Evolutionary conservation across 1,284 basidiomycete species (phyloP), one percentile per base, ranked within the genome.

Genomic region (Tremellales sp.): DNA sequence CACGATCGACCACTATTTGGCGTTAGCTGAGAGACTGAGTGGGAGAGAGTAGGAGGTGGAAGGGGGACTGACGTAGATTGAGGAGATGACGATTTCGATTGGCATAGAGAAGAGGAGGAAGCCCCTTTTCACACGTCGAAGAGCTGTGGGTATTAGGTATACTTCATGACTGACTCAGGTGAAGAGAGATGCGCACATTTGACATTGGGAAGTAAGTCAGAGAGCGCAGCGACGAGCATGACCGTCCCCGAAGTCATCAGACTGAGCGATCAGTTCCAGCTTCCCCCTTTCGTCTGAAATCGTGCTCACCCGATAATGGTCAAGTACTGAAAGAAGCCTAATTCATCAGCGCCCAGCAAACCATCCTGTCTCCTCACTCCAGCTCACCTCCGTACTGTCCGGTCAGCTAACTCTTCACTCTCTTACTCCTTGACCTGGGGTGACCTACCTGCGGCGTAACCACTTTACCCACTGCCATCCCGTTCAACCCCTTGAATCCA

Each of bases 241-340:
- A 81, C 80, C 4, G 79, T 31, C 59, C 15, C 27, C 3, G 24
- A 22, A 37, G 26, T 36, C 6, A 47, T 12, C n/a, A 22, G 19
- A 2, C 40, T 42, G 24, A 25, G 35, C 21, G 26, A 21, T 36
- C 27, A 37, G 36, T 17, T n/a, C 24, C 19, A 19, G 13, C 37
- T 23, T n/a, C n/a, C n/a, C 15, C 13, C 2, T 37, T 35, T 11
- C 22, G 4, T 15, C 19, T 25, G 23, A 21, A 29, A 13, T 5
- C 5, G 37, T 13, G 68, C 77, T 35, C 57, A 84, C 86, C 84
- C 85, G 71, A 86, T 82, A 52, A 88, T 85, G 0, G 87, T 89
- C 45, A 90, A 71, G 63, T 81, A 89, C 64, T 84, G 83, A 42
- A 79, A 78, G 56, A 83, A 81, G 0, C 85, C 86, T 19, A 35